Evolutionary conservation across 352 stramenopile genomes (phyloP).

Genomic region (Plasmopara viticola): DNA sequence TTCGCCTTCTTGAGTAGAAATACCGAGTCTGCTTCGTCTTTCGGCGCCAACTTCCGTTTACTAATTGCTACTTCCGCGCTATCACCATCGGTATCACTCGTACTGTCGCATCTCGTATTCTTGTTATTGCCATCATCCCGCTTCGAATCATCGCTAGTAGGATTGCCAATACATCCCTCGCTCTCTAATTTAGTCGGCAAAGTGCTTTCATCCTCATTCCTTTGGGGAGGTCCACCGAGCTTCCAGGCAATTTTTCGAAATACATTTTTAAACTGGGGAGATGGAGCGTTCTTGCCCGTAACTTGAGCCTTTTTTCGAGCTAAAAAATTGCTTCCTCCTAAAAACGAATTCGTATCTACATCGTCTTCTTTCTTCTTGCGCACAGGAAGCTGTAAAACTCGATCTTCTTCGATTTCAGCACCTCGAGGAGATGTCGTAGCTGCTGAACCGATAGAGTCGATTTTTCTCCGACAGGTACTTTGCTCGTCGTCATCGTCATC

Average conservation of each 20-base stretch:
- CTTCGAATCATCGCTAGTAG: conserved; percentile 10
- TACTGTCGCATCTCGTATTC: conserved; percentile 21
- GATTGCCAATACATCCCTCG: conserved; percentile 5
- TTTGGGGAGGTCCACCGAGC: conserved; percentile 9
- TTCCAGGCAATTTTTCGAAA: conserved; percentile 79
- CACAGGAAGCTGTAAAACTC: conserved; percentile 58
- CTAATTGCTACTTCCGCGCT: conserved; percentile 14
- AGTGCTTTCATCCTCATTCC: conserved; percentile 12
- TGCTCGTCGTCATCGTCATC: conserved; percentile 57
- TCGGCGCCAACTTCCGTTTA: conserved; percentile 63
- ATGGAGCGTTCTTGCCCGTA: conserved; percentile 28
- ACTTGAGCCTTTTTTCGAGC: conserved; percentile 40
- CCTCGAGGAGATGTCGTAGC: conserved; percentile 10
- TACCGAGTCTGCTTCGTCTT: conserved; percentile 41
- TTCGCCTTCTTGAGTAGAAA: conserved; percentile 72
- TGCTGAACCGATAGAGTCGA: conserved; percentile 15
- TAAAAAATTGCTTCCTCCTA: conserved; percentile 34
- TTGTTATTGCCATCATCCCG: conserved; percentile 25
- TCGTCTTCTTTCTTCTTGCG: conserved; percentile 53
- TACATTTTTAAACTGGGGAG: conserved; percentile 68
- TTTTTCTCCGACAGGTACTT: conserved; percentile 28
- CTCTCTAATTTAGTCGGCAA: conserved; percentile 2
- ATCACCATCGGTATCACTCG: conserved; percentile 8
- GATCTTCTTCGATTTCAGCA: conserved; percentile 26
- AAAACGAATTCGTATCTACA: conserved; percentile 37